Evolutionary conservation across 2,329 filamentous ascomycete genomes (phyloP).

Genomic region (Colletotrichum sp.): DNA sequence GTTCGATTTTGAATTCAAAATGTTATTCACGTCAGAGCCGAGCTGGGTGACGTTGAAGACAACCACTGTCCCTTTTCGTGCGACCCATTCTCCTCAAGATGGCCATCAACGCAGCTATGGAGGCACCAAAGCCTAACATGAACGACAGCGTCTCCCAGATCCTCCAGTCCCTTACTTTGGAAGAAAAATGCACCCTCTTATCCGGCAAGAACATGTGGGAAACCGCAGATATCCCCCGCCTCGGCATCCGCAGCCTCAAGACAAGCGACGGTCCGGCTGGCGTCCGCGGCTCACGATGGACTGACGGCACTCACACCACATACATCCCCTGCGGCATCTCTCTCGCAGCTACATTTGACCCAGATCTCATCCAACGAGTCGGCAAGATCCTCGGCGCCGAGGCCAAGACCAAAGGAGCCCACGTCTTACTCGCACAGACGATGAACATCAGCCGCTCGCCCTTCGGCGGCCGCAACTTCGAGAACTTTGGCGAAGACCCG

Average conservation of each 20-base stretch:
- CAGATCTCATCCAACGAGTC: conserved; percentile 25
- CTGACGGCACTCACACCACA: conserved; percentile 21
- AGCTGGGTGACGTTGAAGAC: not conserved
- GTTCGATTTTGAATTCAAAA: not conserved
- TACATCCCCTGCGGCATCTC: conserved; percentile 25
- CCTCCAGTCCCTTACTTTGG: not conserved
- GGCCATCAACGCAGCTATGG: not conserved
- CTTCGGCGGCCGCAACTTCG: conserved; percentile 80
- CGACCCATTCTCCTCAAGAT: not conserved
- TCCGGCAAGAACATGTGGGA: conserved; percentile 17
- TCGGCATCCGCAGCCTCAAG: conserved; percentile 21
- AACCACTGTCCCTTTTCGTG: not conserved
- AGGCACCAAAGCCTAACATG: not conserved
- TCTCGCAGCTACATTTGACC: conserved; percentile 32
- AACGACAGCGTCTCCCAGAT: not conserved
- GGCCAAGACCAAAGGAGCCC: conserved; percentile 26
- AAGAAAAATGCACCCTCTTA: conserved; percentile 19
- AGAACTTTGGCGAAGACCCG: conserved; percentile 80
- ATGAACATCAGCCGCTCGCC: conserved; percentile 42
- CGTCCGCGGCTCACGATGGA: conserved; percentile 24
- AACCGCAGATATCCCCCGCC: conserved; percentile 16
- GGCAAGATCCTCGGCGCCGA: conserved; percentile 29
- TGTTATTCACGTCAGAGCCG: not conserved
- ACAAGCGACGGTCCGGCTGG: conserved; percentile 26
- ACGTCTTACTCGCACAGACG: conserved; percentile 18